A percentile compares a stretch with the other conserved stretches of the same genome.
These are phyloP conservation scores for Lignosus rhinocerotis DNA, from an alignment of 1,284 basidiomycete genomes.

Conservation along the genomic window DNA sequence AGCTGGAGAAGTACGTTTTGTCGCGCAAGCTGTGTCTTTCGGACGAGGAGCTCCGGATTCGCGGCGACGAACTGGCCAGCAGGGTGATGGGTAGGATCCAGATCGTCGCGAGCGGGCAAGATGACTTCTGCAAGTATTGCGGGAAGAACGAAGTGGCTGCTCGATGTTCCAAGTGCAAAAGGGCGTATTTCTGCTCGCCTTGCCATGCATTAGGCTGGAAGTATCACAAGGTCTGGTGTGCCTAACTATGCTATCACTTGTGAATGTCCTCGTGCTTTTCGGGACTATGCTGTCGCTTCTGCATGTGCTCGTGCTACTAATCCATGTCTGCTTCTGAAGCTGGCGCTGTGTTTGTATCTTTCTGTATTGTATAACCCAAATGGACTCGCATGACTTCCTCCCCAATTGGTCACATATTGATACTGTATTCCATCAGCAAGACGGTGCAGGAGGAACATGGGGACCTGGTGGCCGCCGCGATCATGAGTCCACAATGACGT, in stretches of 20 bases:
- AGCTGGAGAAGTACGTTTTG: slow-evolving; percentile 17
- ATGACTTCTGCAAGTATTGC: slow-evolving; percentile 25
- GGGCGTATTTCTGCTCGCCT: slow-evolving; percentile 21
- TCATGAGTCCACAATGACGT: slow-evolving; percentile 16
- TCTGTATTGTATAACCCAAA: too few relatives aligned
- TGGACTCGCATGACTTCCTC: too few relatives aligned
- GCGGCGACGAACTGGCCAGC: slow-evolving; percentile 17
- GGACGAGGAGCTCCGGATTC: slow-evolving; percentile 8
- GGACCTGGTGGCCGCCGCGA: slow-evolving; percentile 5
- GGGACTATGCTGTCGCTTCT: not conserved
- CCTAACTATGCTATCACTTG: too few relatives aligned
- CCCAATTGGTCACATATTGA: too few relatives aligned
- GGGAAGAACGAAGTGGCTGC: slow-evolving; percentile 22
- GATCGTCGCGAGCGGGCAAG: slow-evolving; percentile 20
- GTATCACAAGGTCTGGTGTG: slow-evolving; percentile 27
- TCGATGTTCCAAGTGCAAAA: slow-evolving; percentile 26
- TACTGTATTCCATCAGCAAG: not conserved
- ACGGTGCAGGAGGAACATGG: not conserved
- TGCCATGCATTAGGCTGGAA: slow-evolving; percentile 25
- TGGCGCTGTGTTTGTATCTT: too few relatives aligned
- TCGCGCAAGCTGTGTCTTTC: slow-evolving; percentile 19
- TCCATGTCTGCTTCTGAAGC: too few relatives aligned
- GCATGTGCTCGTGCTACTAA: not conserved
- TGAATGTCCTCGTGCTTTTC: not conserved
- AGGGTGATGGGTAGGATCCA: slow-evolving; percentile 19